These are phyloP conservation scores for Candida smagusa DNA, from an alignment of 1,139 yeast genomes.

Conservation along the genomic window DNA sequence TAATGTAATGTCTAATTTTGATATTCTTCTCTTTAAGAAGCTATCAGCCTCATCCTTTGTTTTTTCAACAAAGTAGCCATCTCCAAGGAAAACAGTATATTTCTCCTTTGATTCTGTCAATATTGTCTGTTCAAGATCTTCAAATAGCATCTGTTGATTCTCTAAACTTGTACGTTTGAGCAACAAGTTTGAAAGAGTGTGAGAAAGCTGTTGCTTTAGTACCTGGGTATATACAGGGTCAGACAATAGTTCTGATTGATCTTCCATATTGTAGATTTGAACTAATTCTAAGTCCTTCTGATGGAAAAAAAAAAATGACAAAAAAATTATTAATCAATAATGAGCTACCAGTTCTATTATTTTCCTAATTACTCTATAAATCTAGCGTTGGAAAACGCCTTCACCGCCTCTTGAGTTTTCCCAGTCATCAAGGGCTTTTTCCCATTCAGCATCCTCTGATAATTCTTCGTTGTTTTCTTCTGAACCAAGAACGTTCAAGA, in stretches of 20 bases:
- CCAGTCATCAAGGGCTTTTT: constrained; percentile 62
- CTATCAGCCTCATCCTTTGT: constrained; percentile 39
- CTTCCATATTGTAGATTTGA: not conserved
- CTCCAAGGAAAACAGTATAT: constrained; percentile 52
- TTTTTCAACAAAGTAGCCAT: constrained; percentile 57
- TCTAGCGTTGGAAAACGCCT: constrained; percentile 8
- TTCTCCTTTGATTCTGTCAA: constrained; percentile 8
- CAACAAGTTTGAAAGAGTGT: constrained; percentile 13
- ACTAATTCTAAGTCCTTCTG: not conserved
- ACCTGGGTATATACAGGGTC: constrained; percentile 3
- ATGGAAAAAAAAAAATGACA: not conserved
- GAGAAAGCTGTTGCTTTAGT: constrained; percentile 13
- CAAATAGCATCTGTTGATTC: constrained; percentile 12
- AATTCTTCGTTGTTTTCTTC: constrained; percentile 24
- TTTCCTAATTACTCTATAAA: constrained; percentile 1
- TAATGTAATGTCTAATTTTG: constrained; percentile 34
- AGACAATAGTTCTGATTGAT: not conserved
- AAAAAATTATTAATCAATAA: too few species aligned
- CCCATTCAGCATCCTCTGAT: constrained; percentile 68
- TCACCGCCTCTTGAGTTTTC: constrained; percentile 33
- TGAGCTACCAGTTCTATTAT: not conserved
- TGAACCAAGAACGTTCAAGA: constrained; percentile 24
- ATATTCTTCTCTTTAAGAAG: constrained; percentile 41
- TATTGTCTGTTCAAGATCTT: constrained; percentile 9
- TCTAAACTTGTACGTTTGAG: constrained; percentile 12